These are phyloP conservation scores for Trapa incisa DNA, from an alignment of 345 rosid species.

Conservation along the genomic window DNA sequence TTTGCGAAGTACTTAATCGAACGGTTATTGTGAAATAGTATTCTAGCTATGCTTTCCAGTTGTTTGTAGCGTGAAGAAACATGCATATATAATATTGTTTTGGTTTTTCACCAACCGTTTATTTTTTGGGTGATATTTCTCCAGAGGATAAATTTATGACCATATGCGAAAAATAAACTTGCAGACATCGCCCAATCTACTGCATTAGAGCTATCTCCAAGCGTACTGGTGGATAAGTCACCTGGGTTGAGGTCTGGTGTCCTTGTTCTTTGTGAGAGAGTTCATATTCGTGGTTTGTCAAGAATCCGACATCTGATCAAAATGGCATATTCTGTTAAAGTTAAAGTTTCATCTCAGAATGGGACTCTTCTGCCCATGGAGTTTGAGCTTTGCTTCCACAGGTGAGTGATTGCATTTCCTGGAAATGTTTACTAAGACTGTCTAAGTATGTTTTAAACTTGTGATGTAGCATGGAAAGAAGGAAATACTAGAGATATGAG, in stretches of 20 bases:
- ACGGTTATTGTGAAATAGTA: background rate
- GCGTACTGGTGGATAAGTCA: constrained; percentile 38
- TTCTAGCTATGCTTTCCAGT: background rate
- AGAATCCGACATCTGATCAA: constrained; percentile 51
- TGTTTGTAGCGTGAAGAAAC: background rate
- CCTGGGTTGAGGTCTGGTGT: constrained; percentile 61
- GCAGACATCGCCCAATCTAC: constrained; percentile 45
- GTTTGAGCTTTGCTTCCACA: constrained; percentile 72
- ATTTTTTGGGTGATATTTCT: background rate
- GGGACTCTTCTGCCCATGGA: constrained; percentile 24
- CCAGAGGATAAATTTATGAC: background rate
- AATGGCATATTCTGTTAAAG: constrained; percentile 52
- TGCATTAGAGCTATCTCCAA: constrained; percentile 36
- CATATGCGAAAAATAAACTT: background rate
- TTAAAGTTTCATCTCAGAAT: constrained; percentile 30
- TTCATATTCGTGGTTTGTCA: constrained; percentile 43
- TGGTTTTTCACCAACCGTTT: background rate
- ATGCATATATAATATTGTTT: background rate
- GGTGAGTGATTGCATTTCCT: constrained; percentile 32
- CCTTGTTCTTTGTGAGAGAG: constrained; percentile 54
- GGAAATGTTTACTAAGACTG: background rate
- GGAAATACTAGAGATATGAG: background rate
- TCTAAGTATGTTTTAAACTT: background rate
- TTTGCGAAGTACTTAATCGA: background rate
- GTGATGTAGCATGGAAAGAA: background rate